Percentiles rank a stretch among this genome's conserved stretches.
phyloP scores from a whole-genome alignment of 2,329 filamentous ascomycete species.

The Monilinia fructigena region DNA sequence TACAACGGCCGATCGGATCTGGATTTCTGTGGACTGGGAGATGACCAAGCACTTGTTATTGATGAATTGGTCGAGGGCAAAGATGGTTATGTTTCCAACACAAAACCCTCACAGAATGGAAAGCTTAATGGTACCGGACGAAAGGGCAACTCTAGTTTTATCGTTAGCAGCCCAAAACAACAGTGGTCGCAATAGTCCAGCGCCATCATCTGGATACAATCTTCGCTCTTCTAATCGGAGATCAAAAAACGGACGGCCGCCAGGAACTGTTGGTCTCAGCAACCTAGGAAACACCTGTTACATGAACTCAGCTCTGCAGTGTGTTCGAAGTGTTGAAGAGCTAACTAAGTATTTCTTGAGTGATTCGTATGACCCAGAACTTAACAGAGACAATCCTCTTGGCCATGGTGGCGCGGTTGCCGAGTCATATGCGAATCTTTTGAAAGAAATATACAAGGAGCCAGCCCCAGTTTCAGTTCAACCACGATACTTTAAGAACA shows the following conservation, averaged over 20 bases:
- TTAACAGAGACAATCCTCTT: conserved; percentile 83
- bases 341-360: conserved; percentile 86
- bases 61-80: conserved; percentile 70
- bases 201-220: conserved; percentile 60
- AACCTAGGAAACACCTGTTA: conserved; percentile 98
- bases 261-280: conserved; percentile 77
- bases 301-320: conserved; percentile 97
- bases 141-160: conserved; percentile 26
- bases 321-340: conserved; percentile 89
- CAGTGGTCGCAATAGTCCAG: conserved; percentile 69
- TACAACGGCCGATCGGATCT: conserved; percentile 74
- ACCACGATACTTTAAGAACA: conserved; percentile 78
- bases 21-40: conserved; percentile 64
- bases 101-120: conserved; percentile 37
- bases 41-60: conserved; percentile 74
- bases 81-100: conserved; percentile 57
- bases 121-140: conserved; percentile 28
- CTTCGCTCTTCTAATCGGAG: conserved; percentile 57
- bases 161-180: conserved; percentile 45
- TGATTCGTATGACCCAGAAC: conserved; percentile 70
- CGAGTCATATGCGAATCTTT: conserved; percentile 73
- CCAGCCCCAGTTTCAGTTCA: conserved; percentile 65
- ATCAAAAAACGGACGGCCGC: conserved; percentile 65
- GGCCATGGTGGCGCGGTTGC: conserved; percentile 85
- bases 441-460: conserved; percentile 76